Conservation (phyloP, 176 grass and related monocot genomes). For the Phoenix roebelenii region DNA sequence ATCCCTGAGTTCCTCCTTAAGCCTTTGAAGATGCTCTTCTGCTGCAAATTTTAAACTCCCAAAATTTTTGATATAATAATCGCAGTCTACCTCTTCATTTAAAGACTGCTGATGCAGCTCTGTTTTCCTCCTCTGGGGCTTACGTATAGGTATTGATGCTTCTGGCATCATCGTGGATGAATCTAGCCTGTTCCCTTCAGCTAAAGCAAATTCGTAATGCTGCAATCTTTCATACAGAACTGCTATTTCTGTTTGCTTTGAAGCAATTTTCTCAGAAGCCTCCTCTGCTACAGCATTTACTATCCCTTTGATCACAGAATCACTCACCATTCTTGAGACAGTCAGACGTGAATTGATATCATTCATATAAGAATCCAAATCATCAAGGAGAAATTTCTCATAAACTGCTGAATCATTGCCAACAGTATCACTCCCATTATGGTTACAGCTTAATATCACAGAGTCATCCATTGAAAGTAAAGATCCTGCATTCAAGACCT, state of each 20-base stretch:
- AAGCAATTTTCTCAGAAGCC: constrained; percentile 15
- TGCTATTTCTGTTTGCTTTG: constrained; percentile 42
- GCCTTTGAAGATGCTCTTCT: constrained; percentile 8
- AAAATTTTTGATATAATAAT: background rate
- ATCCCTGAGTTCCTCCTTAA: constrained; percentile 2
- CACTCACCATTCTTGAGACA: constrained; percentile 33
- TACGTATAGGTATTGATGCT: background rate
- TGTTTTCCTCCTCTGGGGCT: background rate
- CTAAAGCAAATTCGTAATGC: background rate
- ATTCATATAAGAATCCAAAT: constrained; percentile 29
- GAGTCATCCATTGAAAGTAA: background rate
- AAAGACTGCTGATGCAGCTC: background rate
- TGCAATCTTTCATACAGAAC: constrained; percentile 30
- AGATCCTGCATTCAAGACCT: background rate
- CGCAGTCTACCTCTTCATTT: background rate
- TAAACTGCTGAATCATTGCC: constrained; percentile 12
- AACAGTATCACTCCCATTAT: constrained; percentile 6
- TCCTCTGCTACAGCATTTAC: constrained; percentile 34
- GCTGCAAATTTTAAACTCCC: background rate
- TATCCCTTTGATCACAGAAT: constrained; percentile 32
- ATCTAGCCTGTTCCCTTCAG: background rate
- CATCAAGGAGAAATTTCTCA: constrained; percentile 22
- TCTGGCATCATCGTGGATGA: background rate
- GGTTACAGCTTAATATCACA: background rate
- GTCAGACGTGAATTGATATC: constrained; percentile 29